These are phyloP conservation scores for Fistulinella prunicolor DNA, from an alignment of 768 basidiomycete species.

Conservation along the genomic window DNA sequence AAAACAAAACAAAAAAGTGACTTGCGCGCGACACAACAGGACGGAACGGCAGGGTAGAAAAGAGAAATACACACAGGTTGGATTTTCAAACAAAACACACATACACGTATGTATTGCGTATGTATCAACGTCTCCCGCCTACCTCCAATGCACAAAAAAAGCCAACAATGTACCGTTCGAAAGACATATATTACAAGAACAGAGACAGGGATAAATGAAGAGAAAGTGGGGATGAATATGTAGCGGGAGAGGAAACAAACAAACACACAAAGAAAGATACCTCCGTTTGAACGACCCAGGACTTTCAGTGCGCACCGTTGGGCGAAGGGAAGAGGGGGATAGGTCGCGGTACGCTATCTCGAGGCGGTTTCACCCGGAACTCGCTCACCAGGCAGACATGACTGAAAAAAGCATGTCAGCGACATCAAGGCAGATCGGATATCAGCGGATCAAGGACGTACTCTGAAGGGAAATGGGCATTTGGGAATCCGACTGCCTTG, in stretches of 20 bases:
- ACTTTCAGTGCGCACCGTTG: slow-evolving; percentile 33
- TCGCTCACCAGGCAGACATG: slow-evolving; percentile 71
- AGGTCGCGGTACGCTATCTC: slow-evolving; percentile 40
- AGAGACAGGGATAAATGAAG: slow-evolving; percentile 25
- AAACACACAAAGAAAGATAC: not conserved
- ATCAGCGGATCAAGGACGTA: slow-evolving; percentile 43
- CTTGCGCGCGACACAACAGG: too few species aligned
- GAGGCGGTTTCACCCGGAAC: slow-evolving; percentile 77
- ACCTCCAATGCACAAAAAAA: slow-evolving; percentile 19
- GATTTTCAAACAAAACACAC: slow-evolving; percentile 15
- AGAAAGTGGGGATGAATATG: slow-evolving; percentile 9
- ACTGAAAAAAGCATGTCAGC: slow-evolving; percentile 37
- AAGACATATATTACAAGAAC: slow-evolving; percentile 26
- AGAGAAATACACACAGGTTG: slow-evolving; percentile 13
- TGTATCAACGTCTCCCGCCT: slow-evolving; percentile 12
- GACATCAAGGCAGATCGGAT: slow-evolving; percentile 2
- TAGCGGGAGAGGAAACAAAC: not conserved
- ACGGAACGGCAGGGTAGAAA: too few species aligned
- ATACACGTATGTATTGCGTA: slow-evolving; percentile 18
- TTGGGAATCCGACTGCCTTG: slow-evolving; percentile 94
- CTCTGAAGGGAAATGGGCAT: slow-evolving; percentile 96
- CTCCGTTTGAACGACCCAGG: not conserved
- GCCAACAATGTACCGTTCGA: slow-evolving; percentile 27
- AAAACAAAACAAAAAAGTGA: too few species aligned
- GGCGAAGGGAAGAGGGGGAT: slow-evolving; percentile 39